Evolutionary conservation across 306 rosid genomes (phyloP).

Genomic region (Inga oerstediana): DNA sequence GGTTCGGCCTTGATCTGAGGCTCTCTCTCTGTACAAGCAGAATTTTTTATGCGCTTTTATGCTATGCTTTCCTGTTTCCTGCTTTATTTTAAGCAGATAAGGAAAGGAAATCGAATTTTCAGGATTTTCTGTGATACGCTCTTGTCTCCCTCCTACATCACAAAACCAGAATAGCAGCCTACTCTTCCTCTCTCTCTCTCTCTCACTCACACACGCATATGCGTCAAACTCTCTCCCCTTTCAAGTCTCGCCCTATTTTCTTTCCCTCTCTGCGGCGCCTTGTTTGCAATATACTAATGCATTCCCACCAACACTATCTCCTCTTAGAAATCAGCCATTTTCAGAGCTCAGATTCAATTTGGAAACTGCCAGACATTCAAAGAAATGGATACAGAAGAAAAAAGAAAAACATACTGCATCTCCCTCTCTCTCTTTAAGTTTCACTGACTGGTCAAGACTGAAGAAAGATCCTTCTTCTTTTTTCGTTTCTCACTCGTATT

Average conservation of each 20-base stretch:
- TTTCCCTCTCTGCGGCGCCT: conserved; percentile 8
- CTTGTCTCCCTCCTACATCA: conserved; percentile 60
- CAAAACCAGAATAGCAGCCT: conserved; percentile 17
- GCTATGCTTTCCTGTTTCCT: conserved; percentile 37
- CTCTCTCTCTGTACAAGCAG: conserved; percentile 15
- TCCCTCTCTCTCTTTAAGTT: neutral
- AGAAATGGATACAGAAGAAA: neutral
- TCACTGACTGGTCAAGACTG: conserved; percentile 1
- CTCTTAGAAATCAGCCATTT: conserved; percentile 11
- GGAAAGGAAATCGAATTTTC: conserved; percentile 60
- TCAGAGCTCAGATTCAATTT: conserved; percentile 13
- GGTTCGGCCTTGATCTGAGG: conserved; percentile 44
- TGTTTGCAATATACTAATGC: conserved; percentile 34
- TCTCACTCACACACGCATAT: neutral
- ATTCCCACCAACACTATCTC: conserved; percentile 32
- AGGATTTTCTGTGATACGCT: conserved; percentile 80
- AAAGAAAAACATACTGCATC: neutral
- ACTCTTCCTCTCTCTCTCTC: conserved; percentile 24
- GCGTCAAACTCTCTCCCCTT: neutral
- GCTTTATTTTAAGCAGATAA: conserved; percentile 39
- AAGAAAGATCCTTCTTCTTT: neutral
- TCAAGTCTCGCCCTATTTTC: neutral
- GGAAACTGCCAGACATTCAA: neutral
- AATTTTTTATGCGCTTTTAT: conserved; percentile 29
- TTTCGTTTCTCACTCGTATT: conserved; percentile 6